A percentile compares a stretch with the other conserved stretches of the same genome.
Conservation (phyloP, 78 protist species). For the Emiliania huxleyi region DNA sequence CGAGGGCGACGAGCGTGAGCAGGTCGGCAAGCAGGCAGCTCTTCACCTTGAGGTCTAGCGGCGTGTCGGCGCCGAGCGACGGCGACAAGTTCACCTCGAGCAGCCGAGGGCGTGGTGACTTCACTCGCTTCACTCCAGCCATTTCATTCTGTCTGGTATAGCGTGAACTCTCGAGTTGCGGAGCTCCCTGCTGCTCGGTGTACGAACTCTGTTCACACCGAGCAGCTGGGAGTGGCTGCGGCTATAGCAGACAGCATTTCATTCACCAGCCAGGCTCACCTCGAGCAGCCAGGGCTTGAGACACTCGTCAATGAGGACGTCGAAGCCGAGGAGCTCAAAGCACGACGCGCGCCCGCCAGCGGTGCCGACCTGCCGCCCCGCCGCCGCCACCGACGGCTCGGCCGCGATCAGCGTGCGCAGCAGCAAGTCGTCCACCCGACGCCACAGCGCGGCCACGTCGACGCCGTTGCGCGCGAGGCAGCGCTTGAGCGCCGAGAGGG, state of each 20-base stretch:
- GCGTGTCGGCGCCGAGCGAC: constrained; percentile 47
- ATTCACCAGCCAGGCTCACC: too few species aligned
- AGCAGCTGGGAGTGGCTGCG: too few species aligned
- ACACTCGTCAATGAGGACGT: constrained; percentile 65
- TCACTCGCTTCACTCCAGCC: too few species aligned
- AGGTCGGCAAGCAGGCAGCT: constrained; percentile 10
- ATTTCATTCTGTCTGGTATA: too few species aligned
- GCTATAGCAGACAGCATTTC: too few species aligned
- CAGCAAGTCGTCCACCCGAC: constrained; percentile 48
- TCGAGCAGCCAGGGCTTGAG: constrained; percentile 75
- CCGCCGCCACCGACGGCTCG: constrained; percentile 38
- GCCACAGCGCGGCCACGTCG: neutral
- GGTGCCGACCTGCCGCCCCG: neutral
- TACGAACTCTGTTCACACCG: too few species aligned
- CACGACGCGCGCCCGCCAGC: neutral
- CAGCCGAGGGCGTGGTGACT: too few species aligned
- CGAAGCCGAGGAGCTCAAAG: constrained; percentile 70
- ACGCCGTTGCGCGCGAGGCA: neutral
- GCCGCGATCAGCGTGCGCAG: constrained; percentile 49
- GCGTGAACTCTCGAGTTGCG: too few species aligned
- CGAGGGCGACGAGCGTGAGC: neutral
- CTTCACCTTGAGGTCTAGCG: constrained; percentile 46
- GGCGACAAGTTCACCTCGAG: constrained; percentile 80
- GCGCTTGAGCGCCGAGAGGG: constrained; percentile 31
- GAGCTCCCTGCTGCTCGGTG: too few species aligned